Base-by-base conservation (phyloP, 768 basidiomycete species). In the Mycena vitilis region DNA sequence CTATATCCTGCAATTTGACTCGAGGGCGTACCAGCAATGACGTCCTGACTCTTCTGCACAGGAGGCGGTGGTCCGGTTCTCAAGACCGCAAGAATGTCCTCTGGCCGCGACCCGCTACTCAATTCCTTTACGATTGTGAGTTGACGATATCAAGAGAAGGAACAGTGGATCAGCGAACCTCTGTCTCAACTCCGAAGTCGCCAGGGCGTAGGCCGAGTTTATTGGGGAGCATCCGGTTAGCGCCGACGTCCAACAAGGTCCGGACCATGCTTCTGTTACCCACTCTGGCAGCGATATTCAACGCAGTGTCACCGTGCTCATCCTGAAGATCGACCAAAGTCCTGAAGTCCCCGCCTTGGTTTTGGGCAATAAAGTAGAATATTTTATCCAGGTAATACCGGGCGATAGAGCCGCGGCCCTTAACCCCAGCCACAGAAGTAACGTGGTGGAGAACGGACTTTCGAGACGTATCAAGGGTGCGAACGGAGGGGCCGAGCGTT, bases 261-360 rank as follows among this genome's bases (percentile, higher is more conserved):
- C 92, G 85, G 16, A 98, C 95, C 66, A 99, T 78, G 68, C 91
- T 91, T 69, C 92, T 85, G 77, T 95, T 98, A 2, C 98, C 98
- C 1, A 99, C 92, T 63, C 97, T 82, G 0, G 97, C 96, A 16
- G 97, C 95, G 73, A 99, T 94, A 80, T 98, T 98, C 74, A 99
- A 78, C 9, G 95, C 95, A 0, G 97, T 98, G 76, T 99, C 98
- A 0, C 97, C 98, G 77, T 98, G 92, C 72, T 94, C 90, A 75
- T 99, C 98, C 79, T 95, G 94, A 48, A 97, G 81, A 78, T 99
- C 95, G 13, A 99, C 90, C 58, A 98, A 80, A 6, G 88, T 90
- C 73, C 85, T 85, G 75, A 95, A 95, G 72, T 92, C 89, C 2
- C 91, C 92, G 10, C 85, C 87, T 73, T 95, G 89, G 67, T 91